Conservation (phyloP, 1,284 basidiomycete genomes). For the Moesziomyces parantarcticus region DNA sequence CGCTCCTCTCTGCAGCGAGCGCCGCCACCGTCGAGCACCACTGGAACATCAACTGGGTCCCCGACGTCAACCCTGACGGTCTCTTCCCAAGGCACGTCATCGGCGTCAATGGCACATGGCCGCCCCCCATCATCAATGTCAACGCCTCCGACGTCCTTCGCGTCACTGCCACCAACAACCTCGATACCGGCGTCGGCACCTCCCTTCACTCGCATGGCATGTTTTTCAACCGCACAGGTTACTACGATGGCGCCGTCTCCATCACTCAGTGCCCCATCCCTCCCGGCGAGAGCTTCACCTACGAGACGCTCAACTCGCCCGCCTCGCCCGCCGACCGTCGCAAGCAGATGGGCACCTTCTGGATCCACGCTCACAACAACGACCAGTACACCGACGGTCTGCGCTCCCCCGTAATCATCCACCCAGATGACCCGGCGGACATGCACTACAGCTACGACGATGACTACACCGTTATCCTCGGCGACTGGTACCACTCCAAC, state of each 20-base stretch:
- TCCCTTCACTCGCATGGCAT: slow-evolving; percentile 66
- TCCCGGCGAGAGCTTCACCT: slow-evolving; percentile 52
- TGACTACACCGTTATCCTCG: slow-evolving; percentile 85
- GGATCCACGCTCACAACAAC: slow-evolving; percentile 68
- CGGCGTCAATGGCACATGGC: slow-evolving; percentile 60
- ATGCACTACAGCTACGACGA: slow-evolving; percentile 80
- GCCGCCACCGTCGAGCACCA: slow-evolving; percentile 59
- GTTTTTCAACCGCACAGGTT: slow-evolving; percentile 58
- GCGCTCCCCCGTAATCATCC: slow-evolving; percentile 65
- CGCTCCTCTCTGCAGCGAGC: slow-evolving; percentile 19
- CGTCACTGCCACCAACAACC: slow-evolving; percentile 59
- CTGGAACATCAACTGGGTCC: slow-evolving; percentile 77
- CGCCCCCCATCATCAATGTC: slow-evolving; percentile 62
- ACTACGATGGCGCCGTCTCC: slow-evolving; percentile 57
- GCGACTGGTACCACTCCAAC: slow-evolving; percentile 75
- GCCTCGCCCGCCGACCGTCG: slow-evolving; percentile 31
- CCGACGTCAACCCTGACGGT: slow-evolving; percentile 61
- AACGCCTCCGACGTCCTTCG: slow-evolving; percentile 61
- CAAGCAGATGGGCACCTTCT: slow-evolving; percentile 69
- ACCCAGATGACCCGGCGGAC: slow-evolving; percentile 54
- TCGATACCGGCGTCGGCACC: slow-evolving; percentile 46
- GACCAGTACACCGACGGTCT: slow-evolving; percentile 64
- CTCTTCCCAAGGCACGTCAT: slow-evolving; percentile 54
- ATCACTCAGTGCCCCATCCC: slow-evolving; percentile 67
- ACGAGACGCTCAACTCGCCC: slow-evolving; percentile 51